Evolutionary conservation across 345 rosid species (phyloP), one percentile per base, ranked within the genome.

Genomic region (Orychophragmus violaceus): DNA sequence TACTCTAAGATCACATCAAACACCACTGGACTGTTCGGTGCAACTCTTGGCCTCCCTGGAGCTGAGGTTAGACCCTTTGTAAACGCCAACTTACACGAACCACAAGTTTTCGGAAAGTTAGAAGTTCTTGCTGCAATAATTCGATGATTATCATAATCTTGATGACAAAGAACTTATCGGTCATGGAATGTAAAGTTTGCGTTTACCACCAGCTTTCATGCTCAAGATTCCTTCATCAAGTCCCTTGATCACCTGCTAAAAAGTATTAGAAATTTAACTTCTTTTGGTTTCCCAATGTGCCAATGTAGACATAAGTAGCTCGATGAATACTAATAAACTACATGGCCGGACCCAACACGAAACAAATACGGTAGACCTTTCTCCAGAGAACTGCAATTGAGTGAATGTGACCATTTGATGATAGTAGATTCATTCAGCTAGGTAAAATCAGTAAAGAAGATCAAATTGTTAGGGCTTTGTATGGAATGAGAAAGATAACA

Each of bases 281-380:
- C 29, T 55, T 8, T 2, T 54, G 2, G 2, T 27, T 29, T 3
- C n/a, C n/a, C n/a, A n/a, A n/a, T n/a, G n/a, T n/a, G n/a, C n/a
- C n/a, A n/a, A n/a, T n/a, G n/a, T n/a, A n/a, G n/a, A n/a, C n/a
- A n/a, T n/a, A n/a, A n/a, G n/a, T n/a, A n/a, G n/a, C n/a, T n/a
- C 22, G 22, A 39, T 37, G 6, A 61, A 46, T 48, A 32, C 14
- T 10, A 14, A 8, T 1, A 68, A 48, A 61, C 63, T 75, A 89
- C 98, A 91, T 89, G 98, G 25, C 90, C 95, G n/a, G 97, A 83
- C 27, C 98, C 98, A 37, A 87, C 96, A 0, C 94, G 97, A 62
- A 89, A 93, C 37, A 93, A 76, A 74, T 93, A 89, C 0, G 60
- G 77, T 78, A 66, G 87, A 42, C 96, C 86, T 77, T 89, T 93